Percentiles rank a stretch among this genome's conserved stretches.
Conservation (phyloP, 345 rosid species). For the Lumnitzera racemosa region DNA sequence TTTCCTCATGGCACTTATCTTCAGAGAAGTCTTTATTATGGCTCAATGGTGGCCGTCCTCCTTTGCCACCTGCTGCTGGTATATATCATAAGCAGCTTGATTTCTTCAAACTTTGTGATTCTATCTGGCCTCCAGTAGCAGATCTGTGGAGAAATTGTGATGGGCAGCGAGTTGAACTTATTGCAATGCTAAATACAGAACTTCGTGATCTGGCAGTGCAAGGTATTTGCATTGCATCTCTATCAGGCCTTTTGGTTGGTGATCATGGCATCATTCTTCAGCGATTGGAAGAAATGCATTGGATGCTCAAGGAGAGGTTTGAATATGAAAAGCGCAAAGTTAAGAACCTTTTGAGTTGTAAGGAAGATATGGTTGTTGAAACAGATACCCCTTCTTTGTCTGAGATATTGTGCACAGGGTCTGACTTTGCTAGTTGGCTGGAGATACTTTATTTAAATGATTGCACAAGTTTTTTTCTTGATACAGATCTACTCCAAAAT, state of each 20-base stretch:
- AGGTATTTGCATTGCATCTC: conserved; percentile 67
- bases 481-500: conserved; percentile 59
- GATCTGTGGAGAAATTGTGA: too few relatives aligned
- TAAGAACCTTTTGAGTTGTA: conserved; percentile 19
- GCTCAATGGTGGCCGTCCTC: conserved; percentile 90
- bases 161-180: too few relatives aligned
- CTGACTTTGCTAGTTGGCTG: conserved; percentile 50
- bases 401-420: conserved; percentile 38
- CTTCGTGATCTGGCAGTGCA: too few relatives aligned
- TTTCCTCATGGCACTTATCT: conserved; percentile 28
- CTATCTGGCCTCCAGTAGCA: conserved; percentile 40
- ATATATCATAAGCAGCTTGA: conserved; percentile 46
- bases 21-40: conserved; percentile 71
- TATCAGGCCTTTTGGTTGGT: conserved; percentile 33
- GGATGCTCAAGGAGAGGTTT: conserved; percentile 65
- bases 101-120: conserved; percentile 46
- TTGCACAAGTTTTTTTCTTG: conserved; percentile 56
- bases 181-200: too few relatives aligned
- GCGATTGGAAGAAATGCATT: conserved; percentile 57
- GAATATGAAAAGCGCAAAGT: conserved; percentile 45
- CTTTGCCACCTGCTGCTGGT: conserved; percentile 48
- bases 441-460: conserved; percentile 46
- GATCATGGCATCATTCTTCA: conserved; percentile 29
- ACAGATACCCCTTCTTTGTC: conserved; percentile 23
- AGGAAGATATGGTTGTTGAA: conserved; percentile 18